Conservation (phyloP, 805 yeast species). For the Hanseniaspora guilliermondii region DNA sequence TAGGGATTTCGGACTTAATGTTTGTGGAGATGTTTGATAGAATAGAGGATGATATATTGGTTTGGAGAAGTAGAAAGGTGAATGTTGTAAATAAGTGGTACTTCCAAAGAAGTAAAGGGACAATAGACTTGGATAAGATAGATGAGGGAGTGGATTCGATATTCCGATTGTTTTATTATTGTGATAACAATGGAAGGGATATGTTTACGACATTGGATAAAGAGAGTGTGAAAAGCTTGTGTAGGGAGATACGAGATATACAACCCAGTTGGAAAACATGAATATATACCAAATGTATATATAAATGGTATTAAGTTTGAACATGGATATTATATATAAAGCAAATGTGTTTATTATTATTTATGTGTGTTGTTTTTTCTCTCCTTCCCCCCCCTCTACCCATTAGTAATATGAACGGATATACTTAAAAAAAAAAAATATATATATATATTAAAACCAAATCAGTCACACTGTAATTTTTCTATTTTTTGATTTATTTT, state of each 20-base stretch:
- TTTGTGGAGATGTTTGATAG: conserved; percentile 63
- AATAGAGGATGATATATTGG: conserved; percentile 56
- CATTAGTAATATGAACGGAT: no score
- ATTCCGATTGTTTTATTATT: conserved; percentile 33
- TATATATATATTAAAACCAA: no score
- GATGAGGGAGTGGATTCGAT: conserved; percentile 23
- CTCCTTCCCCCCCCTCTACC: no score
- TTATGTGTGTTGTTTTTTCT: no score
- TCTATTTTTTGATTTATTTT: no score
- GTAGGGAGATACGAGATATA: conserved; percentile 26
- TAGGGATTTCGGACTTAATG: conserved; percentile 86
- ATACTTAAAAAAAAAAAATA: no score
- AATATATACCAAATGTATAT: no score
- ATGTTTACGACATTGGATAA: conserved; percentile 15
- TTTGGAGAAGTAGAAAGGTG: conserved; percentile 73
- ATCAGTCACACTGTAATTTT: no score
- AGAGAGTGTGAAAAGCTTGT: conserved; percentile 21
- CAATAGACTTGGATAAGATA: conserved; percentile 34
- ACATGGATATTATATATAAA: no score
- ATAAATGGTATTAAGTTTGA: no score
- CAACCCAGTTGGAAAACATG: conserved; percentile 27
- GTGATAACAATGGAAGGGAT: conserved; percentile 23
- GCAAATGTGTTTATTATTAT: no score
- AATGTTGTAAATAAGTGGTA: conserved; percentile 98
- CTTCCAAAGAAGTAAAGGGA: conserved; percentile 77